Evolutionary conservation across 495 filamentous ascomycete species (phyloP).

Genomic region (Hypomontagnella submonticulosa): DNA sequence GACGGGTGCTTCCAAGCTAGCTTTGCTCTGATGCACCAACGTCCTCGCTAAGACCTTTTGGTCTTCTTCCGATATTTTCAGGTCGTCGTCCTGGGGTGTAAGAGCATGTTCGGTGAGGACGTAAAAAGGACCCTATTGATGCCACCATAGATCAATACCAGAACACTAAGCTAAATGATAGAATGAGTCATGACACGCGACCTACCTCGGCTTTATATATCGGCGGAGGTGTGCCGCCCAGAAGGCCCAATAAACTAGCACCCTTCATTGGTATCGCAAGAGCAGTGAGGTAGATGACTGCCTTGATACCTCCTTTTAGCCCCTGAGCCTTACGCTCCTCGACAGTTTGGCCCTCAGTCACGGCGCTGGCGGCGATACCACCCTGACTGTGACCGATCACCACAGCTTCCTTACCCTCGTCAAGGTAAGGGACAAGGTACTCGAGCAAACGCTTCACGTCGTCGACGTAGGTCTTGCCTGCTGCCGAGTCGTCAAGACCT

Average conservation of each 20-base stretch:
- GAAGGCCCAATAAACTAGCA: slow-evolving; percentile 10
- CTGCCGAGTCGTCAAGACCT: slow-evolving; percentile 30
- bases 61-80: slow-evolving; percentile 12
- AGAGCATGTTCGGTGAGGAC: slow-evolving; percentile 31
- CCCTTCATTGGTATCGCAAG: slow-evolving; percentile 32
- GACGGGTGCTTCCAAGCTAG: slow-evolving; percentile 24
- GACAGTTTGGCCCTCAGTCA: slow-evolving; percentile 43
- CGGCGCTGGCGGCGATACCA: slow-evolving; percentile 41
- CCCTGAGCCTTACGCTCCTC: slow-evolving; percentile 49
- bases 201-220: slow-evolving; percentile 34
- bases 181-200: background rate
- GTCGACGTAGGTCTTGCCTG: slow-evolving; percentile 38
- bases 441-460: slow-evolving; percentile 37
- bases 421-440: slow-evolving; percentile 32
- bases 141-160: background rate
- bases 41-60: slow-evolving; percentile 14
- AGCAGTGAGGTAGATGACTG: slow-evolving; percentile 52
- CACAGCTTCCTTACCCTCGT: slow-evolving; percentile 45
- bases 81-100: background rate
- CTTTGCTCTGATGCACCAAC: slow-evolving; percentile 40
- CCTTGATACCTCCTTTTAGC: slow-evolving; percentile 47
- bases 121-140: slow-evolving; percentile 36
- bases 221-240: slow-evolving; percentile 36
- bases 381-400: slow-evolving; percentile 47
- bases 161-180: background rate